These are phyloP conservation scores for Phaseolus lunatus DNA, from an alignment of 306 rosid genomes.

Conservation along the genomic window DNA sequence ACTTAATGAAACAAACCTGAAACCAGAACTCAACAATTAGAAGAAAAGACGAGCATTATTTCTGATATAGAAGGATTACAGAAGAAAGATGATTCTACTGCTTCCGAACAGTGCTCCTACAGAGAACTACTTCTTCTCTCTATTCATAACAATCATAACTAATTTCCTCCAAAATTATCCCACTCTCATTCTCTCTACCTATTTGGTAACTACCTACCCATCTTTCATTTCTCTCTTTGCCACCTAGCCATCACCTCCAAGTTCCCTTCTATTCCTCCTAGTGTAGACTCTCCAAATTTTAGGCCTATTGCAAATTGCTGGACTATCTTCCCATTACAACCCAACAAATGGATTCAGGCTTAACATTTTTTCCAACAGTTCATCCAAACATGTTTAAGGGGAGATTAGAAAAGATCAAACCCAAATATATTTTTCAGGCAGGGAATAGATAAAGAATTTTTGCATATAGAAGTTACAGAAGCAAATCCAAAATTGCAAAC, in stretches of 20 bases:
- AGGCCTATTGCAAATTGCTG: neutral
- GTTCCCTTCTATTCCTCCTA: neutral
- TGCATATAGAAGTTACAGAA: slow-evolving; percentile 1
- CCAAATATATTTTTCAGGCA: neutral
- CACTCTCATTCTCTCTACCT: neutral
- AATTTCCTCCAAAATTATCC: neutral
- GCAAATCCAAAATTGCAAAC: slow-evolving; percentile 33
- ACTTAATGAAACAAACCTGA: neutral
- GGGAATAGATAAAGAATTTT: neutral
- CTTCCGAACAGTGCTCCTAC: neutral
- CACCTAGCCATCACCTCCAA: neutral
- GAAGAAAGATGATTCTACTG: neutral
- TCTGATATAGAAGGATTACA: neutral
- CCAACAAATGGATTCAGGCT: neutral
- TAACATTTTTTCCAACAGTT: slow-evolving; percentile 34
- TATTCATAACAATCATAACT: too few species aligned
- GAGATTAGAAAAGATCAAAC: neutral
- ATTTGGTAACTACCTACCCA: neutral
- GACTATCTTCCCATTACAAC: neutral
- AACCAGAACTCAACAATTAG: neutral
- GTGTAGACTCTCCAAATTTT: neutral
- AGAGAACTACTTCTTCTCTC: neutral
- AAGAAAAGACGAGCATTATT: too few species aligned
- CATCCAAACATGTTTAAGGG: slow-evolving; percentile 20
- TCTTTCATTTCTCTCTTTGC: neutral